Percentiles rank a stretch among this genome's conserved stretches.
These are phyloP conservation scores for Russula abietina DNA, from an alignment of 768 basidiomycete genomes.

Conservation along the genomic window DNA sequence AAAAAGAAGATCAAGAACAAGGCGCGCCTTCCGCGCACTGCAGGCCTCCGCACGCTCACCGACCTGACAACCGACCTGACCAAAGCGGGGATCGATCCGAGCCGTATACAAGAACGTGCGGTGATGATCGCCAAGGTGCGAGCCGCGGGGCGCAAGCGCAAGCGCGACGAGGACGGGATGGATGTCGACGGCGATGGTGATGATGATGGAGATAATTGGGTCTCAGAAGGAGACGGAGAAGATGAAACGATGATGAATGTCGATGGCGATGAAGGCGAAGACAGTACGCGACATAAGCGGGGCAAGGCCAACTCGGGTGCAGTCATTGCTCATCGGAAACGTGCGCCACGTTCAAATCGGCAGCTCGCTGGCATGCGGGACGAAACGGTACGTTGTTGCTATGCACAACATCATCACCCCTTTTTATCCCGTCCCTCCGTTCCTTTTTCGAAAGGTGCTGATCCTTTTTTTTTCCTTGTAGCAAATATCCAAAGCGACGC, in stretches of 20 bases:
- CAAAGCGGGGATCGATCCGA: slow-evolving; percentile 86
- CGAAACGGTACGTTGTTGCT: slow-evolving; percentile 46
- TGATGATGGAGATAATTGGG: slow-evolving; percentile 2
- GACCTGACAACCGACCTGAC: slow-evolving; percentile 79
- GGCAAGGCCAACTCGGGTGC: slow-evolving; percentile 57
- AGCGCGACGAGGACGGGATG: slow-evolving; percentile 40
- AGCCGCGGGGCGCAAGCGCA: slow-evolving; percentile 66
- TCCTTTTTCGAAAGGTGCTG: not conserved
- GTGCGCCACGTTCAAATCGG: slow-evolving; percentile 65
- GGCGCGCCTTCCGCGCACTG: slow-evolving; percentile 69
- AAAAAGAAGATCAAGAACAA: slow-evolving; percentile 90
- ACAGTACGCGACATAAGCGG: slow-evolving; percentile 50
- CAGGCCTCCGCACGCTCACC: slow-evolving; percentile 55
- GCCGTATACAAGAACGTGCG: slow-evolving; percentile 84
- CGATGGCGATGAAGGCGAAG: slow-evolving; percentile 39
- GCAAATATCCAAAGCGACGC: slow-evolving; percentile 76
- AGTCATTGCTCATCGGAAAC: slow-evolving; percentile 39
- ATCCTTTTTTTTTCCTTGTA: slow-evolving; percentile 28
- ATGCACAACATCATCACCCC: not conserved
- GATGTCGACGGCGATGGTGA: slow-evolving; percentile 34
- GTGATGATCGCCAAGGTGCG: slow-evolving; percentile 69
- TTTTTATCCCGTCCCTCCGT: not conserved
- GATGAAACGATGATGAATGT: slow-evolving; percentile 33
- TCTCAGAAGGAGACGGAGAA: slow-evolving; percentile 36
- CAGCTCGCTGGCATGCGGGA: slow-evolving; percentile 76